Percentiles rank a stretch among this genome's conserved stretches.
These are phyloP conservation scores for Aureobasidium uvarum DNA, from an alignment of 2,329 filamentous ascomycete genomes.

Conservation along the genomic window DNA sequence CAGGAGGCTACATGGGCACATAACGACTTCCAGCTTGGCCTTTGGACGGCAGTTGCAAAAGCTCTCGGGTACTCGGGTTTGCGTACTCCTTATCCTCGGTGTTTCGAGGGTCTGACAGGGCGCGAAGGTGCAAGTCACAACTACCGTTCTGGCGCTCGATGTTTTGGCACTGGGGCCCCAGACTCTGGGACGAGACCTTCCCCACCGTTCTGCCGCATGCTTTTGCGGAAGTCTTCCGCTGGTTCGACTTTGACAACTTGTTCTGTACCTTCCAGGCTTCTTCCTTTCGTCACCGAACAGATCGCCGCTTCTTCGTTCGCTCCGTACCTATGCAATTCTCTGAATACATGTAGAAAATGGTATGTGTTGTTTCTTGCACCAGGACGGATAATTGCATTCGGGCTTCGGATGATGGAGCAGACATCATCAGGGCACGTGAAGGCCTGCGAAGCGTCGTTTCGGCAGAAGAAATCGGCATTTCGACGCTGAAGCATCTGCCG, in stretches of 20 bases:
- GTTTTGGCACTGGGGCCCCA: conserved; percentile 9
- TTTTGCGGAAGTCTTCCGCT: conserved; percentile 18
- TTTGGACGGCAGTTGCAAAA: conserved; percentile 16
- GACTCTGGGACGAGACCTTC: conserved; percentile 4
- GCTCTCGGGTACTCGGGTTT: conserved; percentile 12
- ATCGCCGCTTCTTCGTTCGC: neutral
- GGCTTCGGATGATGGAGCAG: conserved; percentile 6
- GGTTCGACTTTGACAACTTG: conserved; percentile 4
- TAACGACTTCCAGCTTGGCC: conserved; percentile 5
- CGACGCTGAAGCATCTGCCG: conserved; percentile 16
- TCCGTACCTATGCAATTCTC: neutral
- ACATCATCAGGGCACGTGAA: conserved; percentile 15
- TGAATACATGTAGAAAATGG: neutral
- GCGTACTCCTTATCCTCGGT: conserved; percentile 5
- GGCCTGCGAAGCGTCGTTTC: conserved; percentile 9
- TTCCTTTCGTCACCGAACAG: neutral
- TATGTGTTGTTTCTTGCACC: neutral
- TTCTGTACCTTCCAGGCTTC: neutral
- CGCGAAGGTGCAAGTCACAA: conserved; percentile 9
- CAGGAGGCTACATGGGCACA: neutral
- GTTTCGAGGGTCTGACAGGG: neutral
- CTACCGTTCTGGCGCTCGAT: conserved; percentile 11
- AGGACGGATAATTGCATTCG: neutral
- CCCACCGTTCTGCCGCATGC: neutral
- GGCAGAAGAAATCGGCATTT: conserved; percentile 22